These are phyloP conservation scores for Tephrocybe sp. DNA, from an alignment of 768 basidiomycete species.

Conservation along the genomic window DNA sequence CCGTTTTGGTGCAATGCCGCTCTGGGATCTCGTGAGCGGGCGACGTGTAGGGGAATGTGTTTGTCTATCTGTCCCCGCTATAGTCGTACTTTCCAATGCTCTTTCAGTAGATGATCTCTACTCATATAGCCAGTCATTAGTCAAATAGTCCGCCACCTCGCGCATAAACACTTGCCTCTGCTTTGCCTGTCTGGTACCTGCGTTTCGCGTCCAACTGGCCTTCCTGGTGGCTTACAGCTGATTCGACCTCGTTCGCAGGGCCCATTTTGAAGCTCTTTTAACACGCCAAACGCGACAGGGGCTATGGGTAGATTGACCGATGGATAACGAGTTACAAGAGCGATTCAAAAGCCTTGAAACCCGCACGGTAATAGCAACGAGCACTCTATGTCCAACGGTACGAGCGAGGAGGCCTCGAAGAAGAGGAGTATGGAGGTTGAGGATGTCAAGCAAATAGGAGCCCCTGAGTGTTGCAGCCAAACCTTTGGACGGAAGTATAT, in stretches of 20 bases:
- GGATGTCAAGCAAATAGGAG: constrained; percentile 15
- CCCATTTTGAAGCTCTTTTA: constrained; percentile 14
- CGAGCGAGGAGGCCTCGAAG: constrained; percentile 1
- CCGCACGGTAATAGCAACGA: not conserved
- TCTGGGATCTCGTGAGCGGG: constrained; percentile 35
- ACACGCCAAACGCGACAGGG: constrained; percentile 17
- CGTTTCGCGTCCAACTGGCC: constrained; percentile 7
- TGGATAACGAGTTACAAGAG: not conserved
- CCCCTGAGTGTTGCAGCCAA: constrained; percentile 22
- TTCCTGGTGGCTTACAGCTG: constrained; percentile 14
- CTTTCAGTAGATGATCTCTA: not conserved
- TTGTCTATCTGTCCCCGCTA: not conserved
- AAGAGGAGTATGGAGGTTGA: constrained; percentile 12
- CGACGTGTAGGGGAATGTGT: constrained; percentile 16
- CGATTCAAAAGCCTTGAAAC: not conserved
- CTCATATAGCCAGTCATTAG: not conserved
- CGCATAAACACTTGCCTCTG: constrained; percentile 7
- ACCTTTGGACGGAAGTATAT: constrained; percentile 21
- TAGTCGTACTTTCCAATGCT: not conserved
- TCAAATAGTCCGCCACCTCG: not conserved
- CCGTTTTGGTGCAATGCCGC: constrained; percentile 27
- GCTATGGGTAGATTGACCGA: constrained; percentile 3
- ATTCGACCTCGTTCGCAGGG: constrained; percentile 20
- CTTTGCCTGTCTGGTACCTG: not conserved
- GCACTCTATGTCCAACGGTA: not conserved